Evolutionary conservation across 2,329 filamentous ascomycete genomes (phyloP).

Genomic region (Aspergillus floridensis): DNA sequence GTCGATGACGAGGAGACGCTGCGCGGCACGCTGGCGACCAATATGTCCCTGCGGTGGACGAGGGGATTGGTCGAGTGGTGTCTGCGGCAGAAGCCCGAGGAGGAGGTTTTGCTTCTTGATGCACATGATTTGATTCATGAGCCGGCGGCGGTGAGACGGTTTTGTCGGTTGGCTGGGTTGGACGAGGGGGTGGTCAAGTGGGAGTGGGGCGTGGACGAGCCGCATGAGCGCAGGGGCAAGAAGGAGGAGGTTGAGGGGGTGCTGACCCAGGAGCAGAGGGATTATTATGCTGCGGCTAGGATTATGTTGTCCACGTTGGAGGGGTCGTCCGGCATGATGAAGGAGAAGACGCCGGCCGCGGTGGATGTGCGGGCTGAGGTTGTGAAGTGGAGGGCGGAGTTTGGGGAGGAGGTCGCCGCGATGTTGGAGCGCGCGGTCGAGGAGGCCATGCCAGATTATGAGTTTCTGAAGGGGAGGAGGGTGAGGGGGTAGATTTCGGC

Average conservation of each 20-base stretch:
- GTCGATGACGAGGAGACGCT: neutral
- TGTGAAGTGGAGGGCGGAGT: slow-evolving; percentile 25
- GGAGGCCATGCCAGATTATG: slow-evolving; percentile 13
- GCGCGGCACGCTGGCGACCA: neutral
- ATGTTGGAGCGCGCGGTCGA: slow-evolving; percentile 4
- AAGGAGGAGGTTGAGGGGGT: neutral
- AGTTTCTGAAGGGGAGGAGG: slow-evolving; percentile 2
- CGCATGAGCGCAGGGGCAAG: neutral
- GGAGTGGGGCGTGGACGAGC: neutral
- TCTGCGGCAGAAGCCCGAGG: neutral
- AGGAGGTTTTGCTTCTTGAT: neutral
- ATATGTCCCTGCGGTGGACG: slow-evolving; percentile 1
- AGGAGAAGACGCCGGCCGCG: neutral
- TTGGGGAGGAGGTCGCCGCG: slow-evolving; percentile 14
- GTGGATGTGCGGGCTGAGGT: slow-evolving; percentile 23
- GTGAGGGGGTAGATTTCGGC: neutral
- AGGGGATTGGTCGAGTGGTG: neutral
- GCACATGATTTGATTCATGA: neutral
- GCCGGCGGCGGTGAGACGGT: neutral
- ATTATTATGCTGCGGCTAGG: neutral
- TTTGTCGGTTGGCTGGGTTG: neutral
- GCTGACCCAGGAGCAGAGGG: neutral
- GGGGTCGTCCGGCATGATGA: neutral
- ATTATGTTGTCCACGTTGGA: neutral
- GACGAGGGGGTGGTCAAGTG: neutral